Base-by-base conservation (phyloP, 768 basidiomycete genomes). In the Gymnopilus junonius region DNA sequence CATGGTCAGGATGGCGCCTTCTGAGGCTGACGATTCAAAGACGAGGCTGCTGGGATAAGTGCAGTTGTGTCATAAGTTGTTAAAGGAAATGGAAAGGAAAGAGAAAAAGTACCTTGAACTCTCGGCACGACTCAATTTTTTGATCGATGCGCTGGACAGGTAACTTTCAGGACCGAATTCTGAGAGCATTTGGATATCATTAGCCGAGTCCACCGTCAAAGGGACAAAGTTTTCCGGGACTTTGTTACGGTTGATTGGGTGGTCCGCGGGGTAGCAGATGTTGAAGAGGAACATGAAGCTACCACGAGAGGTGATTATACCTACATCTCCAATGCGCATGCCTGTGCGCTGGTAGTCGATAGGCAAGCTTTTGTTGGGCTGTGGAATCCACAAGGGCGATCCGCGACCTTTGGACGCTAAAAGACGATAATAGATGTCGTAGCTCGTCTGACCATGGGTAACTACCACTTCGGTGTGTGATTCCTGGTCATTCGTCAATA, bases 1-100 rank as follows among this genome's bases (percentile, higher is more conserved):
- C 60, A 71, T 62, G 0, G 69, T 64, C 21, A 71, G 48, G 37
- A 71, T 62, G 1, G 69, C 70, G 1, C 69, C 70, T 43, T 71
- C 70, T 46, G 63, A 37, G 12, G 55, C 64, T 4, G 64, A 63
- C 7, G 61, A 59, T 35, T 67, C 46, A 43, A 71, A 71, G 1
- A 62, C 21, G 8, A 67, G 27, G 3, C 62, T 55, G 11, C 67
- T 71, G 29, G 17, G 21, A 15, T 12, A 25, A 20, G 21, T 17
- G 2, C 11, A 21, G 25, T 46, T 10, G 7, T n/a, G 1, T 46
- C 23, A 46, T 14, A 37, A 8, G 20, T 20, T 34, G 14, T 8
- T 11, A 15, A 21, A 17, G 8, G 10, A 17, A 15, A 29, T 4
- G 31, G 3, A 23, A 11, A 40, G 12, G n/a, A 23, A 11, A 17